Percentiles rank a stretch among this genome's conserved stretches.
Evolutionary conservation across 225 moss, liverwort and hornwort genomes (phyloP).

Genomic region (Pseudisothecium myosuroides): DNA sequence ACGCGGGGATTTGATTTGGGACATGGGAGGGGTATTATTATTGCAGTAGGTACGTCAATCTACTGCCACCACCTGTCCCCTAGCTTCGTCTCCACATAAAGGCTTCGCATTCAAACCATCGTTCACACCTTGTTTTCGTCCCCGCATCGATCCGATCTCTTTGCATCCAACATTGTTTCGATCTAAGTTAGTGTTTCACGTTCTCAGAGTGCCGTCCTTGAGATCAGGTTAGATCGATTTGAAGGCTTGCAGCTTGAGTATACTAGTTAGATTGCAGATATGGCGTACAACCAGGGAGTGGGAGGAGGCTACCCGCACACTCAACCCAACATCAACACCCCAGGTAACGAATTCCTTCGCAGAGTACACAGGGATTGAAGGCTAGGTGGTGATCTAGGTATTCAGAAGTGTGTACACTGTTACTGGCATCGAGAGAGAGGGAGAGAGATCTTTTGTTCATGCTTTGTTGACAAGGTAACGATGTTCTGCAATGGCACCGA

Average conservation of each 20-base stretch:
- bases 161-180: background rate
- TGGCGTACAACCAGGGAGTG: conserved; percentile 17
- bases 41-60: background rate
- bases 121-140: background rate
- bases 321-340: background rate
- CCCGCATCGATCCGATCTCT: background rate
- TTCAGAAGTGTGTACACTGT: no score
- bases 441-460: background rate
- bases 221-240: background rate
- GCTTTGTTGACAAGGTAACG: background rate
- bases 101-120: background rate
- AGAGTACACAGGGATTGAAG: background rate
- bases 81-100: background rate
- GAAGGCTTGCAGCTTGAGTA: background rate
- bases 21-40: background rate
- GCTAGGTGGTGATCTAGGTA: background rate
- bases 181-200: background rate
- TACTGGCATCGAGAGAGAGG: background rate
- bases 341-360: background rate
- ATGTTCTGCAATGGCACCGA: background rate
- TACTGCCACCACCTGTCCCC: background rate
- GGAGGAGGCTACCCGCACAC: conserved; percentile 1
- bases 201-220: background rate
- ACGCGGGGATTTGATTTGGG: background rate
- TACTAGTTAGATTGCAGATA: background rate